Percentiles rank a stretch among this genome's conserved stretches.
Conservation (phyloP, 495 filamentous ascomycete species). For the Bacidia gigantensis region DNA sequence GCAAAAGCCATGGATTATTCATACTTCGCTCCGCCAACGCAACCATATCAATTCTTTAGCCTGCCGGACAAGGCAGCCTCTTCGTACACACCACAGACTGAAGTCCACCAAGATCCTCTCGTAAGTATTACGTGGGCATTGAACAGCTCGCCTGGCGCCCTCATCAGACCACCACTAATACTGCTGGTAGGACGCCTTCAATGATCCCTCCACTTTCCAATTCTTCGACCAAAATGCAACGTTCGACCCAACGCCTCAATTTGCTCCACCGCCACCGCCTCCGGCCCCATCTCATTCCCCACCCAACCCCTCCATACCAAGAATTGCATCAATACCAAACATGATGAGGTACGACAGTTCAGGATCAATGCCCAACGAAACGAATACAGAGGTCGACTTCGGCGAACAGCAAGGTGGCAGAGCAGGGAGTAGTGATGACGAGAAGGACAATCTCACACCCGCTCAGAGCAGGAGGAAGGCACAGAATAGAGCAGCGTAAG, state of each 20-base stretch:
- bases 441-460: conserved; percentile 58
- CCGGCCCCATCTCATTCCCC: conserved; percentile 29
- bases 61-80: conserved; percentile 12
- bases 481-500: conserved; percentile 93
- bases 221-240: conserved; percentile 28
- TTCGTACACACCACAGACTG: conserved; percentile 17
- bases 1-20: conserved; percentile 19
- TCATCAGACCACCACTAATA: background rate
- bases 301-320: conserved; percentile 28
- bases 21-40: conserved; percentile 14
- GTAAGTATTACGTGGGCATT: conserved; percentile 9
- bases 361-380: conserved; percentile 7
- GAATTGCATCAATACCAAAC: conserved; percentile 26
- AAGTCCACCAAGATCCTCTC: conserved; percentile 12
- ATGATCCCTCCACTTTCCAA: conserved; percentile 21
- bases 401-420: conserved; percentile 19
- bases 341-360: conserved; percentile 18
- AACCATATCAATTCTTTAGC: conserved; percentile 15
- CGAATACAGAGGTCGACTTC: conserved; percentile 24
- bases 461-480: conserved; percentile 82
- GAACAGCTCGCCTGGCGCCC: background rate
- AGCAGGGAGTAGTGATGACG: conserved; percentile 40
- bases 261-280: conserved; percentile 11
- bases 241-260: conserved; percentile 23
- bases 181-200: conserved; percentile 12